Base-by-base conservation (phyloP, 352 stramenopile genomes). In the Hyaloperonospora arabidopsidis region DNA sequence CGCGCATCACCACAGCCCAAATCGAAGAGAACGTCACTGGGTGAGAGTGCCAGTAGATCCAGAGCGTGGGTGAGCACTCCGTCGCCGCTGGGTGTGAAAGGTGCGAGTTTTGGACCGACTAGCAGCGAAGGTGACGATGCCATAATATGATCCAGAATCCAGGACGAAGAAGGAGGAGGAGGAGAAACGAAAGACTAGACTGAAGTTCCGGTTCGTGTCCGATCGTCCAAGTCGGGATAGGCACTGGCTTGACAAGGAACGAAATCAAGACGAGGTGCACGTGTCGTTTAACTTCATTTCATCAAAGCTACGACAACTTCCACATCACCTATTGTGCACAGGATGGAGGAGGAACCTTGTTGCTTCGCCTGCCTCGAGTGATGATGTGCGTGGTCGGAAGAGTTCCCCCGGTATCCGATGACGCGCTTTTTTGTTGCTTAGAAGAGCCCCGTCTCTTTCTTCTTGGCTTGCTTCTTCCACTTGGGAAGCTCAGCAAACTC, bases 401-500 rank as follows among this genome's bases (percentile, higher is more conserved):
- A n/a, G n/a, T n/a, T n/a, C n/a, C n/a, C n/a, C n/a, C n/a, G n/a
- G 25, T 29, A 3, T 7, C 7, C 25, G 25, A 29, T 29, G 25
- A 3, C 25, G 7, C 25, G 25, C 25, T 3, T 7, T 8, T 29
- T 7, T 29, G 25, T 29, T 29, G 19, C 28, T 87, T 83, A 95
- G 64, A 96, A 96, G 39, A 96, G 69, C 25, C 79, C 71, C 8
- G 76, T 66, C 17, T 90, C 76, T 70, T 93, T 93, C 77, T 96
- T 96, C 69, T 89, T 87, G 34, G 73, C 72, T 52, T 90, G 75
- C 63, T 89, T 75, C 70, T 88, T 87, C 86, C 86, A 96, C 67
- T 93, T 92, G 35, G 84, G 75, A 15, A 91, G 61, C 5, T 67
- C 67, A 6, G 45, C 49, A 43, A 84, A 96, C 40, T 89, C 84